Base-by-base conservation (phyloP, 2,329 filamentous ascomycete genomes). In the Verticillium klebahnii region DNA sequence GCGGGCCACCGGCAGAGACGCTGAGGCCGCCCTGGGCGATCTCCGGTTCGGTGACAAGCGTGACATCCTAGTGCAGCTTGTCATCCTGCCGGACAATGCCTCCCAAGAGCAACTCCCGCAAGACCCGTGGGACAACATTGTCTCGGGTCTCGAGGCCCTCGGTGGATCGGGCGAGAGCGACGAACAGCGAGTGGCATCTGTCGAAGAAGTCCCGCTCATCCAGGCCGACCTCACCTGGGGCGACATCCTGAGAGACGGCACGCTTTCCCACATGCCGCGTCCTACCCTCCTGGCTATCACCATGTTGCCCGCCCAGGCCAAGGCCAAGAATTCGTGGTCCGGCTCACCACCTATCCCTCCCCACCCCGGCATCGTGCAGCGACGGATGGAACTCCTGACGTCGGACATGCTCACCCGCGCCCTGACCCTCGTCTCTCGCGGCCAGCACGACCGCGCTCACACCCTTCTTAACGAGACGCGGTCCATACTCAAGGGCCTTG, bases 341-440 rank as follows among this genome's bases (percentile, higher is more conserved):
- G 85, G 81, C 67, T 79, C 83, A 14, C 92, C 93, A 15, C 91
- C 93, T 1, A 99, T 99, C 64, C 95, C 95, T 15, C 94, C 95
- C 56, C 95, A 98, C 72, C 93, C 95, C 5, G 92, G 89, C 65
- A 93, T 99, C 63, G 94, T 99, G 7, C 95, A 99, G 77, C 87
- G 95, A 50, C 90, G 95, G 56, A 99, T 99, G 95, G 95, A 99
- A 76, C 82, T 99, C 34, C 84, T 99, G 60, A 98, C 95, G 2
- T 98, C 94, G 1, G 95, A 99, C 73, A 99, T 99, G 95, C 85
- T 99, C 65, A 96, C 92, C 8, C 85, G 95, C 62, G 93, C 95
- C 15, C 80, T 99, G 64, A 97, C 93, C 0, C 84, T 99, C 23
- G 93, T 98, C 23, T 92, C 92, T 63, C 87, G 93, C 40, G 92